phyloP scores from a whole-genome alignment of 2,329 filamentous ascomycete species.

The Xylariaceae sp. region DNA sequence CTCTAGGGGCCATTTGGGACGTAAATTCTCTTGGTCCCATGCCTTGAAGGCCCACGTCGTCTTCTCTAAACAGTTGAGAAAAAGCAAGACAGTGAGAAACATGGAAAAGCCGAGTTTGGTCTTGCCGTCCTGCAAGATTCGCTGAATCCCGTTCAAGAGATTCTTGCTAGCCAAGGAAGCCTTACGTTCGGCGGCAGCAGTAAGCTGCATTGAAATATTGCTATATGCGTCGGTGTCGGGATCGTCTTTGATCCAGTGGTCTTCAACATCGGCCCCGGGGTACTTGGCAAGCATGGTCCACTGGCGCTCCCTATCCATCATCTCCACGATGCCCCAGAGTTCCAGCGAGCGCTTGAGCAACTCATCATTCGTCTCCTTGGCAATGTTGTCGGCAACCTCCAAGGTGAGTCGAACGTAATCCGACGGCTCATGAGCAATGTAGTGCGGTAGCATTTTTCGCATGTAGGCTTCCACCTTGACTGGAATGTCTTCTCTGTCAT shows the following conservation, averaged over 20 bases:
- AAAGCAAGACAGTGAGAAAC: slow-evolving; percentile 57
- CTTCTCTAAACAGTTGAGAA: slow-evolving; percentile 62
- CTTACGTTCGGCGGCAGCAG: slow-evolving; percentile 59
- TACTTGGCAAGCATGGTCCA: slow-evolving; percentile 53
- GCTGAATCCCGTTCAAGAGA: slow-evolving; percentile 56
- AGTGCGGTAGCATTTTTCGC: slow-evolving; percentile 51
- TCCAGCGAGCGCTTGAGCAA: slow-evolving; percentile 55
- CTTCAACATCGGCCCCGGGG: slow-evolving; percentile 37
- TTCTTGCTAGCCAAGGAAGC: slow-evolving; percentile 54
- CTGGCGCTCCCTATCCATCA: slow-evolving; percentile 58
- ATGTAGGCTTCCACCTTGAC: slow-evolving; percentile 56
- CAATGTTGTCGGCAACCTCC: slow-evolving; percentile 43
- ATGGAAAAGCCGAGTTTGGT: slow-evolving; percentile 55
- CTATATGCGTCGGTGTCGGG: slow-evolving; percentile 53
- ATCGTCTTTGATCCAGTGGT: slow-evolving; percentile 47
- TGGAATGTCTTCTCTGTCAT: slow-evolving; percentile 55
- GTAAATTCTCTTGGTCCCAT: slow-evolving; percentile 59
- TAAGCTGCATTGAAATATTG: slow-evolving; percentile 59
- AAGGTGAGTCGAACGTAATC: slow-evolving; percentile 56
- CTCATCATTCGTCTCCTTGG: slow-evolving; percentile 46
- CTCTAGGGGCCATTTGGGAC: slow-evolving; percentile 57
- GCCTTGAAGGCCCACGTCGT: slow-evolving; percentile 64
- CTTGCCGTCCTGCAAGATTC: slow-evolving; percentile 56
- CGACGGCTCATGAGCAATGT: slow-evolving; percentile 56
- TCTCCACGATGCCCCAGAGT: slow-evolving; percentile 60